Conservation (phyloP, 768 basidiomycete genomes). For the Clavulina sp. region DNA sequence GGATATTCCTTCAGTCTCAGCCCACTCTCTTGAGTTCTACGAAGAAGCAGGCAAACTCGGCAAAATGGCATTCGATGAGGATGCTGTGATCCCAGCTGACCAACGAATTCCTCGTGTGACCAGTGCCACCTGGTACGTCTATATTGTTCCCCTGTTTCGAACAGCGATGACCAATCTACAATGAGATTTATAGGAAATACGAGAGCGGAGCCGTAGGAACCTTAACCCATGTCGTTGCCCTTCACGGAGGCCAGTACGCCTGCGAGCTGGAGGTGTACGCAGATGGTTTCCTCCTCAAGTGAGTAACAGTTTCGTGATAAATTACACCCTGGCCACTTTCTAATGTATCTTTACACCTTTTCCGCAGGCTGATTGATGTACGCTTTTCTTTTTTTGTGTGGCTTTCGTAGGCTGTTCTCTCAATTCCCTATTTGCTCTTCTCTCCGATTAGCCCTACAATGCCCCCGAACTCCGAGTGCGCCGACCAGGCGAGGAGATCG, state of each 20-base stretch:
- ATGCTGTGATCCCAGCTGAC: conserved; percentile 60
- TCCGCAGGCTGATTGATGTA: background rate
- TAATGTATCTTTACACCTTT: conserved; percentile 12
- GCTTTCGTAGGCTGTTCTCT: background rate
- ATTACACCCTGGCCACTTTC: conserved; percentile 6
- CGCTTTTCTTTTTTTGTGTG: background rate
- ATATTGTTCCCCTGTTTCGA: background rate
- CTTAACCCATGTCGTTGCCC: conserved; percentile 75
- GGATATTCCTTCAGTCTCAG: conserved; percentile 59
- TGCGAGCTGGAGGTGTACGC: conserved; percentile 90
- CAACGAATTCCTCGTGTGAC: conserved; percentile 92
- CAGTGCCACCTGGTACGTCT: conserved; percentile 57
- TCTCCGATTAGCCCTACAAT: background rate
- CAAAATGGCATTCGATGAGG: conserved; percentile 73
- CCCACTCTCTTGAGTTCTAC: conserved; percentile 84
- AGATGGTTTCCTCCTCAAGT: conserved; percentile 81
- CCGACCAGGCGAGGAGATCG: conserved; percentile 61
- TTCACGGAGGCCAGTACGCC: conserved; percentile 86
- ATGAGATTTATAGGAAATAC: conserved; percentile 44
- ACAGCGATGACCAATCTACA: background rate
- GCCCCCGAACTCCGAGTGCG: conserved; percentile 22
- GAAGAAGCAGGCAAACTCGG: conserved; percentile 74
- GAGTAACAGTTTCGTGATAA: conserved; percentile 30
- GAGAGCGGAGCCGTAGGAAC: conserved; percentile 85
- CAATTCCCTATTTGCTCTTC: background rate